Percentiles rank a stretch among this genome's conserved stretches.
Conservation (phyloP, 225 moss, liverwort and hornwort species). For the Polytrichum commune region DNA sequence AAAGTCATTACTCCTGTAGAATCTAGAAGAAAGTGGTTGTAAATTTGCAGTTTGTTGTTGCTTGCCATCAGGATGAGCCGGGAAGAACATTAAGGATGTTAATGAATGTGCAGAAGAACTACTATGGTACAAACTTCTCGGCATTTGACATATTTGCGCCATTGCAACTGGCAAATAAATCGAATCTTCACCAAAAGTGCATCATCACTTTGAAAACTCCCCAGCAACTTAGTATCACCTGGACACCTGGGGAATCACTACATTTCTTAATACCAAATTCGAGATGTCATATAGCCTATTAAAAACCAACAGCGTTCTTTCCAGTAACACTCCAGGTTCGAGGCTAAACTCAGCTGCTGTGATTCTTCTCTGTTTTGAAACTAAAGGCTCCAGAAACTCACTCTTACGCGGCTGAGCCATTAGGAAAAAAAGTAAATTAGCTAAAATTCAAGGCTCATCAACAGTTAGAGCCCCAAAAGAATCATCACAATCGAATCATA, state of each 20-base stretch:
- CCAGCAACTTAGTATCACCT: slow-evolving; percentile 1
- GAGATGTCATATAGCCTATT: slow-evolving; percentile 15
- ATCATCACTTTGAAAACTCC: too few species aligned
- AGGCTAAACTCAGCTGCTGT: slow-evolving; percentile 11
- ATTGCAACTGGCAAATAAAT: slow-evolving; percentile 16
- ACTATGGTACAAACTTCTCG: slow-evolving; percentile 10
- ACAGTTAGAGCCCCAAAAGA: too few species aligned
- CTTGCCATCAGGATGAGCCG: not conserved
- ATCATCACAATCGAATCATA: too few species aligned
- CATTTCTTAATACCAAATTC: slow-evolving; percentile 1
- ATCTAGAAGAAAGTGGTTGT: slow-evolving; percentile 5
- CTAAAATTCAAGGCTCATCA: too few species aligned
- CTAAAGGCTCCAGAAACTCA: slow-evolving; percentile 11
- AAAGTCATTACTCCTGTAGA: slow-evolving; percentile 10
- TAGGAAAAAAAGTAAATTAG: not conserved
- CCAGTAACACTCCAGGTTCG: slow-evolving; percentile 1
- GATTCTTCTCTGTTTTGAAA: slow-evolving; percentile 2
- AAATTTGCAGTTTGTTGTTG: not conserved
- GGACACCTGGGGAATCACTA: slow-evolving; percentile 10
- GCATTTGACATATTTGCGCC: slow-evolving; percentile 36
- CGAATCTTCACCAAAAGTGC: slow-evolving; percentile 4
- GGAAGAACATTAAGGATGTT: slow-evolving; percentile 4
- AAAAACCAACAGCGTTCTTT: slow-evolving; percentile 10
- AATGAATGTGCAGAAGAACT: slow-evolving; percentile 17
- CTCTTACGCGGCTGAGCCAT: slow-evolving; percentile 21